phyloP scores from a whole-genome alignment of 2,329 filamentous ascomycete genomes.

The Scytalidium lignicola region DNA sequence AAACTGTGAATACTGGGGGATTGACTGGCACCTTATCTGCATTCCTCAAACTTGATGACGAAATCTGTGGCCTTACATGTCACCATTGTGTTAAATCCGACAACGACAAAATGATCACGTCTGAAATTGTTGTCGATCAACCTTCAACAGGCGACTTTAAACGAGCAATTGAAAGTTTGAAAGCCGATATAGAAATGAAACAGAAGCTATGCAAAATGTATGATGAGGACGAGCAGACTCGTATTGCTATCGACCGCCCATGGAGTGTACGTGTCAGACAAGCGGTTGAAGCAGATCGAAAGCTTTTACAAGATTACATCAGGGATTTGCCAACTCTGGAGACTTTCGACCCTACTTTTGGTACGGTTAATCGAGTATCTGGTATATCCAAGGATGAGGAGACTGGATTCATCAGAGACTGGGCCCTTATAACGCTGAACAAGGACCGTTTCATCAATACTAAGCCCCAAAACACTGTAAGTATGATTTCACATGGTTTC shows the following conservation, averaged over 20 bases:
- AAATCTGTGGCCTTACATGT: constrained; percentile 1
- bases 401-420: not conserved
- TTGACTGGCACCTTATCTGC: not conserved
- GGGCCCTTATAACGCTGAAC: not conserved
- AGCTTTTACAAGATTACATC: not conserved
- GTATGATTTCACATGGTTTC: no score
- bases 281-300: not conserved
- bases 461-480: not conserved
- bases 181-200: not conserved
- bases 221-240: not conserved
- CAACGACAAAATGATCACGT: not conserved
- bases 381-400: not conserved
- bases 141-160: not conserved
- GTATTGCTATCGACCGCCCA: not conserved
- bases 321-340: not conserved
- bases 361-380: not conserved
- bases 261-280: not conserved
- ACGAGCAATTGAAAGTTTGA: not conserved
- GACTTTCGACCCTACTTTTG: not conserved
- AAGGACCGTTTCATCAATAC: not conserved
- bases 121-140: not conserved
- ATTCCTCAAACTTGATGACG: not conserved
- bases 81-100: constrained; percentile 1
- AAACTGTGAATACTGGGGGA: not conserved
- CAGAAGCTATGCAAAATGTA: not conserved